Percentiles rank a stretch among this genome's conserved stretches.
These are phyloP conservation scores for Penicillium lagena DNA, from an alignment of 495 filamentous ascomycete species.

Conservation along the genomic window DNA sequence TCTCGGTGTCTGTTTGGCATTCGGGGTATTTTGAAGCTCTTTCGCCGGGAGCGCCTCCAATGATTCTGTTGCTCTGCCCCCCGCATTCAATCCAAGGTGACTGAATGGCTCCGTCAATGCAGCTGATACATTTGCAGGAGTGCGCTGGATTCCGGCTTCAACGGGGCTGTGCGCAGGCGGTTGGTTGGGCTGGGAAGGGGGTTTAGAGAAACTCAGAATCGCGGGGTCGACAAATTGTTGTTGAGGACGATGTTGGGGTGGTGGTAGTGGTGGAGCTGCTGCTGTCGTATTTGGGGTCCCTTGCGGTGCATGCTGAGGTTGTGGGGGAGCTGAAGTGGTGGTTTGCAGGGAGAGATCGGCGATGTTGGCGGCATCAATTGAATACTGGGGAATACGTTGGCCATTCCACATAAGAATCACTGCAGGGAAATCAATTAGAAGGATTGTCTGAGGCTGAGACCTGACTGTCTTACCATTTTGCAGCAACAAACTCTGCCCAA, in stretches of 20 bases:
- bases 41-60: constrained; percentile 10
- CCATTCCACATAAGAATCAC: constrained; percentile 45
- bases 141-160: not conserved
- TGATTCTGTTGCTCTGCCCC: constrained; percentile 3
- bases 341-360: constrained; percentile 50
- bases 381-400: constrained; percentile 39
- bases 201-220: constrained; percentile 42
- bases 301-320: constrained; percentile 18
- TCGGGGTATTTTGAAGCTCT: constrained; percentile 12
- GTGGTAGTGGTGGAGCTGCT: constrained; percentile 2
- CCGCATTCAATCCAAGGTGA: constrained; percentile 29
- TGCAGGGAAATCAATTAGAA: constrained; percentile 11
- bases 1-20: constrained; percentile 13
- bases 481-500: constrained; percentile 67
- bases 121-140: constrained; percentile 18
- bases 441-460: not conserved
- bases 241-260: not conserved
- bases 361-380: constrained; percentile 49
- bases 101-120: constrained; percentile 38
- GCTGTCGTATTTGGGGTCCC: not conserved
- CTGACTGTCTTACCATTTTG: constrained; percentile 58
- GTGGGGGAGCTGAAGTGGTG: constrained; percentile 10
- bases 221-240: constrained; percentile 50
- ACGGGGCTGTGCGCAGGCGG: constrained; percentile 1
- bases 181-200: constrained; percentile 10